phyloP scores from a whole-genome alignment of 2,329 filamentous ascomycete genomes.

The Cladosporium sp. region DNA sequence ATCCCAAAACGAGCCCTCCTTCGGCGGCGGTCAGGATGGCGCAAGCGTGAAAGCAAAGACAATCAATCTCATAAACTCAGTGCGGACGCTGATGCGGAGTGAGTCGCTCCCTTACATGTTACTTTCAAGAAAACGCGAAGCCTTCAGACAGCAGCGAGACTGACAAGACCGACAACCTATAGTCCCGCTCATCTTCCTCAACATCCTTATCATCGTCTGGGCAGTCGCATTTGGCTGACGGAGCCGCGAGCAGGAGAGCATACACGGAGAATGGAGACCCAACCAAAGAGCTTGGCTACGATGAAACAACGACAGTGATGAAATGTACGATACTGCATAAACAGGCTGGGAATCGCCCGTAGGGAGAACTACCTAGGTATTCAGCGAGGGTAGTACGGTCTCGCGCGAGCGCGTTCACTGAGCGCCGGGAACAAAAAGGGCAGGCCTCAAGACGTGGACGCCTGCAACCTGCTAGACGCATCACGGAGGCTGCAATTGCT shows the following conservation, averaged over 20 bases:
- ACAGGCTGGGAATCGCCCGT: no score
- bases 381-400: no score
- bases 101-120: conserved; percentile 36
- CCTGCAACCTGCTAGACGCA: no score
- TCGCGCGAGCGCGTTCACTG: no score
- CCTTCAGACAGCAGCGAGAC: no score
- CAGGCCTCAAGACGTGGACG: no score
- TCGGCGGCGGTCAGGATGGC: conserved; percentile 70
- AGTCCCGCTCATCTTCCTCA: conserved; percentile 84
- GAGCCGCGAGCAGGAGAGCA: not conserved
- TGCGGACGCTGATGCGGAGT: conserved; percentile 92
- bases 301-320: not conserved
- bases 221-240: conserved; percentile 31
- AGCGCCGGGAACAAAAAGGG: no score
- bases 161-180: not conserved
- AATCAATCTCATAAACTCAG: conserved; percentile 83
- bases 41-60: conserved; percentile 80
- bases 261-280: not conserved
- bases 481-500: no score
- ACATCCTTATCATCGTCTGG: conserved; percentile 74
- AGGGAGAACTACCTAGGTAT: no score
- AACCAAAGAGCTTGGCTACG: not conserved
- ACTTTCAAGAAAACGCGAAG: no score
- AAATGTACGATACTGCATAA: not conserved
- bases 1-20: conserved; percentile 64